phyloP scores from a whole-genome alignment of 2,329 filamentous ascomycete genomes.

The Colletotrichum musicola region DNA sequence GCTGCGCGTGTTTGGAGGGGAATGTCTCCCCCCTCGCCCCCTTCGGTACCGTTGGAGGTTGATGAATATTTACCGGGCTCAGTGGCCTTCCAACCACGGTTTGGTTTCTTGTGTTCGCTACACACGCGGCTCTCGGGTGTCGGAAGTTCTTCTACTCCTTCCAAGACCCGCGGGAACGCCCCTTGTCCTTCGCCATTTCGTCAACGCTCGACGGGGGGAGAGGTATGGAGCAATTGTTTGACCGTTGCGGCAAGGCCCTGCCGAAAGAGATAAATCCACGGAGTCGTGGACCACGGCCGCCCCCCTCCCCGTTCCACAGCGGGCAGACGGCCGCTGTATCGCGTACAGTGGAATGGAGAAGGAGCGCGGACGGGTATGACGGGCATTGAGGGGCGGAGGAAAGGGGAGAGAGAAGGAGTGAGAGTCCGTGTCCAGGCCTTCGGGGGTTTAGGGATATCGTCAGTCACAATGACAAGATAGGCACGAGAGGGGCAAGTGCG shows the following conservation, averaged over 20 bases:
- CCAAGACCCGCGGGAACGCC: not conserved
- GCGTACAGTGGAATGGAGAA: conserved; percentile 36
- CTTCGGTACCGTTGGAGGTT: conserved; percentile 28
- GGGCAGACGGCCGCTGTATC: conserved; percentile 25
- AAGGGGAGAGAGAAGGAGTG: not conserved
- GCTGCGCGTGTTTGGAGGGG: not conserved
- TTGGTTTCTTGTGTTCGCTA: too few species aligned
- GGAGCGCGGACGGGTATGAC: conserved; percentile 25
- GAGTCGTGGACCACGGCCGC: not conserved
- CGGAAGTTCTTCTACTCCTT: too few species aligned
- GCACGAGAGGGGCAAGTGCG: not conserved
- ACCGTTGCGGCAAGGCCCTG: conserved; percentile 14
- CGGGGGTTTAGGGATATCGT: not conserved
- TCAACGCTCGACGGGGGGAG: not conserved
- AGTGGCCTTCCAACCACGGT: not conserved
- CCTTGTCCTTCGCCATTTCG: conserved; percentile 2
- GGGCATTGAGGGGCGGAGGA: conserved; percentile 1
- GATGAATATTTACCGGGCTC: conserved; percentile 3
- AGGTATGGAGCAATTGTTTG: conserved; percentile 6
- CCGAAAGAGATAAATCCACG: not conserved
- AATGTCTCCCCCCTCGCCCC: not conserved
- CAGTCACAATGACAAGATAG: conserved; percentile 4
- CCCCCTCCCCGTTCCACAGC: conserved; percentile 30
- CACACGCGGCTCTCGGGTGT: too few species aligned
- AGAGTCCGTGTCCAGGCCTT: not conserved